Conservation (phyloP, 2,329 filamentous ascomycete genomes). For the Parasarocladium wereldwijsianum region DNA sequence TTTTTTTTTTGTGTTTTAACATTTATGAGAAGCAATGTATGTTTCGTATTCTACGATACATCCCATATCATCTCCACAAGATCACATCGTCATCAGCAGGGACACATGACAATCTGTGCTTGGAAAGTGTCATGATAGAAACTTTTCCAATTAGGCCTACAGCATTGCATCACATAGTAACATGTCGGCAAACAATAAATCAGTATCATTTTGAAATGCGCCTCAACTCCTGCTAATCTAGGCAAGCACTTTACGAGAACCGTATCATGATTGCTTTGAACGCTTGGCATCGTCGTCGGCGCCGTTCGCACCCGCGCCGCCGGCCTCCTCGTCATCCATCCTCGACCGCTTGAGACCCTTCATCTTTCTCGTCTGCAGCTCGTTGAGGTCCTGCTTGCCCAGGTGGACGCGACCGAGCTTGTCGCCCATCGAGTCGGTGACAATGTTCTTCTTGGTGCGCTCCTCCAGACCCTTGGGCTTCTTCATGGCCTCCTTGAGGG, state of each 20-base stretch:
- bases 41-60: too few species aligned
- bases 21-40: too few species aligned
- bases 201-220: too few species aligned
- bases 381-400: conserved; percentile 73
- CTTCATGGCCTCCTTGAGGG: conserved; percentile 84
- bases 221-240: background rate
- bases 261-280: conserved; percentile 15
- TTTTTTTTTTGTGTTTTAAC: too few species aligned
- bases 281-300: conserved; percentile 22
- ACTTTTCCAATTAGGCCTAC: too few species aligned
- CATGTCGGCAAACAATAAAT: too few species aligned
- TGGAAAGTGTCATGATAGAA: too few species aligned
- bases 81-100: too few species aligned
- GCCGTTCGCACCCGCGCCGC: conserved; percentile 21
- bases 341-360: conserved; percentile 87
- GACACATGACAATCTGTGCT: too few species aligned
- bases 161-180: too few species aligned
- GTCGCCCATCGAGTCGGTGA: conserved; percentile 82
- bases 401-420: conserved; percentile 91
- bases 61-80: too few species aligned
- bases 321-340: conserved; percentile 37
- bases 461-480: conserved; percentile 63
- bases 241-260: background rate
- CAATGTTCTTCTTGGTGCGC: conserved; percentile 90
- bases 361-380: conserved; percentile 96